Evolutionary conservation across 2,329 filamentous ascomycete species (phyloP), one percentile per base, ranked within the genome.

Genomic region (Ceratocystis smalleyi): DNA sequence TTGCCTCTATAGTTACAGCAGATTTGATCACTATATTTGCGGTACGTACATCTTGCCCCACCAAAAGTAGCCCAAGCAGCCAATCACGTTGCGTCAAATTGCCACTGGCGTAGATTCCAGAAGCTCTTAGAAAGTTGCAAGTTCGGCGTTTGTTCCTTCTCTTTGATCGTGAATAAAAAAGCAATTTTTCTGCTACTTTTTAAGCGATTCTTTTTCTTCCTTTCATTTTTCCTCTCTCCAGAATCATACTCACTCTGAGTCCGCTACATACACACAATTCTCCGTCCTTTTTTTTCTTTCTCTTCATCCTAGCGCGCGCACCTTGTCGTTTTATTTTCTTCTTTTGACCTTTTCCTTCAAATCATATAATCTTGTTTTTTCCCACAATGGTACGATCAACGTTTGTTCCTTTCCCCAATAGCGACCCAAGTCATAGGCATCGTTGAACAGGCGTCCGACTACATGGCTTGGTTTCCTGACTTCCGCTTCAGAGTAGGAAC

Each of bases 21-120:
- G 35, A 15, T 40, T 40, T 5, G 12, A 15, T 10, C 10, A 40
- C 35, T 40, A 40, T 40, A 15, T 40, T 40, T 5, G 35, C 3
- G 35, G 35, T 40, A 40, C 35, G 35, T 40, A 40, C 35, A 40
- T 40, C 12, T 12, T 40, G 10, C 35, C 35, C 35, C 35, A 12
- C 3, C 10, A 40, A 40, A 40, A 40, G 15, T 15, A 40, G 35
- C 35, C 1, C 35, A 4, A 15, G 35, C 3, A 12, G 35, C 35
- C 35, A 40, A 40, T 40, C 35, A 12, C 10, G 12, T 40, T 4
- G 35, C 35, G 35, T 40, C 35, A 40, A 40, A 40, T 35, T 57
- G 24, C 54, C 54, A 57, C n/a, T 68, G 70, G 69, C 68, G 64
- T 32, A 40, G 63, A 62, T 65, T 71, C 69, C 67, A 70, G 70